These are phyloP conservation scores for Xylaria sp. DNA, from an alignment of 2,329 filamentous ascomycete genomes.

Conservation along the genomic window DNA sequence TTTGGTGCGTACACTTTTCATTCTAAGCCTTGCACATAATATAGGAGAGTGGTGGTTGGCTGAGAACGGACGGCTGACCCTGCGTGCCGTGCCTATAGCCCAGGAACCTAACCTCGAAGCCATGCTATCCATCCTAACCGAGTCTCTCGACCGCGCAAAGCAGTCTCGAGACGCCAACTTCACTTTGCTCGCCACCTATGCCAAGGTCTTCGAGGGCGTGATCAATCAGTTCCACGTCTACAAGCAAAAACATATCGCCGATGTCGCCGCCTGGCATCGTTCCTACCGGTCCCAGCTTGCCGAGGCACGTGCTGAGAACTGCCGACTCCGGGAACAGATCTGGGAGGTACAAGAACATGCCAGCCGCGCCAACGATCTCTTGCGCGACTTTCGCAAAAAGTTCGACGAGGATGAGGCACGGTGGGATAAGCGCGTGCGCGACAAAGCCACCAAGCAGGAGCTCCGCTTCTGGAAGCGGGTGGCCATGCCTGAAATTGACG, in stretches of 20 bases:
- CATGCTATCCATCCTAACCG: constrained; percentile 68
- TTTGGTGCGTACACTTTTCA: constrained; percentile 63
- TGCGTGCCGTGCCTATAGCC: constrained; percentile 52
- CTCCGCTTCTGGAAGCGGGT: constrained; percentile 73
- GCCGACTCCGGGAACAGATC: constrained; percentile 70
- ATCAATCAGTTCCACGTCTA: constrained; percentile 73
- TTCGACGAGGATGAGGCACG: constrained; percentile 66
- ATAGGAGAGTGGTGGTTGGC: neutral
- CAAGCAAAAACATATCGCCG: constrained; percentile 70
- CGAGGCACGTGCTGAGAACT: constrained; percentile 72
- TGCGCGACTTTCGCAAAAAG: constrained; percentile 66
- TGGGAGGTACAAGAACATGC: constrained; percentile 74
- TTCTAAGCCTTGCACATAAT: neutral
- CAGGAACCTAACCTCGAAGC: constrained; percentile 70
- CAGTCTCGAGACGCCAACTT: constrained; percentile 70
- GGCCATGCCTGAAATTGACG: constrained; percentile 69
- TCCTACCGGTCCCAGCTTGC: constrained; percentile 73
- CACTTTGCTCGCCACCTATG: constrained; percentile 66
- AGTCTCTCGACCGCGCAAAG: constrained; percentile 70
- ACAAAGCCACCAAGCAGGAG: constrained; percentile 65
- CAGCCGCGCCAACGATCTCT: constrained; percentile 64
- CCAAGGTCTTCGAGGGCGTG: constrained; percentile 65
- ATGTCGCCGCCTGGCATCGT: constrained; percentile 72
- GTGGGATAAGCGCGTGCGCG: constrained; percentile 64
- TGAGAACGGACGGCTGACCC: constrained; percentile 22